Percentiles rank a stretch among this genome's conserved stretches.
Evolutionary conservation across 305 asterid species (phyloP).

Genomic region (Fraxinus nigra): DNA sequence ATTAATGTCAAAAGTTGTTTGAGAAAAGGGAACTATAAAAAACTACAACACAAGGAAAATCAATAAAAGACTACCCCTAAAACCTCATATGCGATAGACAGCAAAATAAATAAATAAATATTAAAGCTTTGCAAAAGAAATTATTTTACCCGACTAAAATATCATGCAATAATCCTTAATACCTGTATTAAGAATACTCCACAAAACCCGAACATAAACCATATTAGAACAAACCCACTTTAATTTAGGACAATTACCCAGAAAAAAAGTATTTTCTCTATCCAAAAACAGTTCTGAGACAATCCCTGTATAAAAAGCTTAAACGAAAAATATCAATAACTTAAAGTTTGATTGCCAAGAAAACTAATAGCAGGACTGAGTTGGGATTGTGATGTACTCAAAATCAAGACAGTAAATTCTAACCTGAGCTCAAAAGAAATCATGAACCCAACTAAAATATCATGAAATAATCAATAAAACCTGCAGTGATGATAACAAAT

Average conservation of each 20-base stretch:
- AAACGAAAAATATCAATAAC: background rate
- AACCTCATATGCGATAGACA: background rate
- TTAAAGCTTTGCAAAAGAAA: background rate
- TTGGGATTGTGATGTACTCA: background rate
- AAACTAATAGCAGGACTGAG: background rate
- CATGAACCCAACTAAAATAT: constrained; percentile 6
- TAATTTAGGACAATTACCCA: background rate
- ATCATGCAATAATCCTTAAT: constrained; percentile 17
- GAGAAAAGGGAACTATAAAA: background rate
- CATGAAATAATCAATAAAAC: constrained; percentile 25
- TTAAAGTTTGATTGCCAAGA: background rate
- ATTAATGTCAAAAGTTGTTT: background rate
- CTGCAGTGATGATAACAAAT: constrained; percentile 25
- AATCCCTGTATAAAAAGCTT: background rate
- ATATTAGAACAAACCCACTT: background rate
- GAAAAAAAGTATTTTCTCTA: background rate
- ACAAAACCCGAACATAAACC: background rate
- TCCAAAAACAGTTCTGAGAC: background rate
- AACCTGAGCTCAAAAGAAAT: constrained; percentile 28
- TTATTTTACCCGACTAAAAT: constrained; percentile 3
- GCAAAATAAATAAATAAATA: background rate
- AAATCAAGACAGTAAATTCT: constrained; percentile 15
- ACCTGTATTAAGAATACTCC: constrained; percentile 12
- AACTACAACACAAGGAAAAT: background rate
- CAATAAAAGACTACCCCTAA: background rate